These are phyloP conservation scores for Arthrobotrys sinensis DNA, from an alignment of 2,329 filamentous ascomycete genomes.

Conservation along the genomic window DNA sequence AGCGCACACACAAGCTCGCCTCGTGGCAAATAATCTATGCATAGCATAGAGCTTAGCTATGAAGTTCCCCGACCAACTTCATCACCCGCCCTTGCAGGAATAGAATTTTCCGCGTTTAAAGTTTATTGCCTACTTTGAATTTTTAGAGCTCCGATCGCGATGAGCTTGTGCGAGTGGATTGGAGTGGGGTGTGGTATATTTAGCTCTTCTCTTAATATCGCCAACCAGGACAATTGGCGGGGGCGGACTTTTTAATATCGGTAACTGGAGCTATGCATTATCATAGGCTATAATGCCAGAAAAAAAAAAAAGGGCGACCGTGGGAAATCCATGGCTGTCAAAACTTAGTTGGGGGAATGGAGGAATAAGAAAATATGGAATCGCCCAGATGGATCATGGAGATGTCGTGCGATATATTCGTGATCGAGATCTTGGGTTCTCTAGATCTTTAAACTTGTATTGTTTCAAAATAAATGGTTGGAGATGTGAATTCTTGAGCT, in stretches of 20 bases:
- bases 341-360: not conserved
- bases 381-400: slow-evolving; percentile 8
- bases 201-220: slow-evolving; percentile 53
- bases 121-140: slow-evolving; percentile 6
- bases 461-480: slow-evolving; percentile 12
- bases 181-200: slow-evolving; percentile 49
- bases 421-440: slow-evolving; percentile 24
- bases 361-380: slow-evolving; percentile 18
- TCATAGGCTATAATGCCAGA: not conserved
- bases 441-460: slow-evolving; percentile 8
- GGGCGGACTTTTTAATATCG: slow-evolving; percentile 36
- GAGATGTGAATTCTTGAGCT: not conserved
- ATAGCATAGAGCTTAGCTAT: slow-evolving; percentile 3
- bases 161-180: slow-evolving; percentile 30
- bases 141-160: slow-evolving; percentile 37
- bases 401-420: slow-evolving; percentile 19
- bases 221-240: slow-evolving; percentile 19
- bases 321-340: slow-evolving; percentile 6
- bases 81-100: slow-evolving; percentile 44
- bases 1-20: not conserved
- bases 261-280: slow-evolving; percentile 37
- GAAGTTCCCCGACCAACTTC: slow-evolving; percentile 33
- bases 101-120: slow-evolving; percentile 6
- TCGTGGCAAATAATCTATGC: slow-evolving; percentile 15
- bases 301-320: not conserved